A percentile compares a stretch with the other conserved stretches of the same genome.
Evolutionary conservation across 352 stramenopile genomes (phyloP).

Genomic region (Globisporangium recalcitrans): DNA sequence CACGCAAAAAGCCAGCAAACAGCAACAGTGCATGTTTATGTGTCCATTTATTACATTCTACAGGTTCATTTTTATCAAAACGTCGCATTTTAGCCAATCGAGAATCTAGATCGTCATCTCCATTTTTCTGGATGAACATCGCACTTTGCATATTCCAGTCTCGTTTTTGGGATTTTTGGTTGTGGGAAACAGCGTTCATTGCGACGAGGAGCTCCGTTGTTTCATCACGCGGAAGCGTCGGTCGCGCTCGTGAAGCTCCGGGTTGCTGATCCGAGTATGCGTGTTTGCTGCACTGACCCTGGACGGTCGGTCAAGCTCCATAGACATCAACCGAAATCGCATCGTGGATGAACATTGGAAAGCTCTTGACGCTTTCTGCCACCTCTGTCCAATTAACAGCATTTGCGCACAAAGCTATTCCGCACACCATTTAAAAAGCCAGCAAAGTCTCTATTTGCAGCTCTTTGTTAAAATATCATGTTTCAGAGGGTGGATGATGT

Average conservation of each 20-base stretch:
- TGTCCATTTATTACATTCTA: background rate
- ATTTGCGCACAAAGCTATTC: background rate
- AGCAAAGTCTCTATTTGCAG: background rate
- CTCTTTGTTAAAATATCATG: background rate
- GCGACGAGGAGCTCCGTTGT: background rate
- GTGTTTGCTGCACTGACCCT: no score
- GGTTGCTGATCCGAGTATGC: background rate
- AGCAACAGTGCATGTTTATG: background rate
- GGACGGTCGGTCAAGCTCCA: background rate
- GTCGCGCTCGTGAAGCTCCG: background rate
- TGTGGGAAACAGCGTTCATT: background rate
- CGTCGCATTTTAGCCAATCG: constrained; percentile 1
- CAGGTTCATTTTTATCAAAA: background rate
- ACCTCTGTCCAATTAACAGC: background rate
- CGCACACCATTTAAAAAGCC: background rate
- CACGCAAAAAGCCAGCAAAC: no score
- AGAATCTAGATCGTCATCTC: background rate
- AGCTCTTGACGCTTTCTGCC: background rate
- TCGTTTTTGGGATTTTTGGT: background rate
- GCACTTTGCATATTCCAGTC: no score
- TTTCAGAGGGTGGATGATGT: background rate
- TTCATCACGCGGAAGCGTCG: background rate
- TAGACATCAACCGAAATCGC: background rate
- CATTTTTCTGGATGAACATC: background rate
- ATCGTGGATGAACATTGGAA: background rate